Evolutionary conservation across 1,284 basidiomycete genomes (phyloP), one percentile per base, ranked within the genome.

Genomic region (Cryptococcus sp.): DNA sequence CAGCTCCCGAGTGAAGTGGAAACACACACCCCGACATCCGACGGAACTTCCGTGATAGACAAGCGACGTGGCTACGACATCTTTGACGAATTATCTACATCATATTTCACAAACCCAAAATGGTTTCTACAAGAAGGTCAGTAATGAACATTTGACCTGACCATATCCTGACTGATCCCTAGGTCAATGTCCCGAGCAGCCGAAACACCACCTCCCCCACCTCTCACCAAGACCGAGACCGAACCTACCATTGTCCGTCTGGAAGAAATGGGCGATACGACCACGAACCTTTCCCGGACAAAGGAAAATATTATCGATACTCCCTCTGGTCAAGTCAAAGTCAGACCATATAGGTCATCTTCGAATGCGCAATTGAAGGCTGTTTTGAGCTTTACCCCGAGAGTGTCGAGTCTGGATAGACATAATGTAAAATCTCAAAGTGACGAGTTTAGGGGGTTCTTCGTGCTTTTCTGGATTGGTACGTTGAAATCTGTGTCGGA

Each of bases 381-480:
- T 0, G 77, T 90, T 56, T 79, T 93, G 63, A 84, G 85, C 22
- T 96, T 96, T 72, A 81, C 84, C 1, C 90, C 92, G 4, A 81
- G 92, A 50, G 83, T 85, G 52, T 91, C 88, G 2, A 80, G 80
- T 49, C 90, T 97, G 65, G 91, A 97, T 74, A 85, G 83, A 42
- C 79, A 80, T 53, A 92, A 94, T 67, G 82, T 83, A 60, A 73
- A 74, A 13, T 85, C 85, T 16, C 82, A 82, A 37, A 75, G 81
- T 9, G 92, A 97, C 74, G 85, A 91, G 70, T 94, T 97, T 70
- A 82, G 92, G 61, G 92, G 92, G 1, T 96, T 96, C 79, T 96
- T 91, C 75, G 83, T 86, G 1, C 81, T 97, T 49, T 96, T 96
- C 76, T 96, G 92, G 80, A 77, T 80, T 46, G 69, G 77, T 60